Evolutionary conservation across 73 alveolate genomes (phyloP).

Genomic region (Paramecium biaurelia): DNA sequence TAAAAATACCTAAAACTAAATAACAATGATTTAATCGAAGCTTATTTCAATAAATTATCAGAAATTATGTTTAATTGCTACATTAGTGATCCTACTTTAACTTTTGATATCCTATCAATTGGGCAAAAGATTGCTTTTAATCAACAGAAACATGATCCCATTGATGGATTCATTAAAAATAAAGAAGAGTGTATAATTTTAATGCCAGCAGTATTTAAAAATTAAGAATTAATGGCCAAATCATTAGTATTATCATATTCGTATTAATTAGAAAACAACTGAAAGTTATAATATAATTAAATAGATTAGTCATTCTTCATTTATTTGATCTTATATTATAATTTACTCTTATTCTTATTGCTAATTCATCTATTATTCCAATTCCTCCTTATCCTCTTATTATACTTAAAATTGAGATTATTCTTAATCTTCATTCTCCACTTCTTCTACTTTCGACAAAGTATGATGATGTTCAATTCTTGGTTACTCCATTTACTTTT

Average conservation of each 20-base stretch:
- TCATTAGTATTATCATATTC: constrained; percentile 67
- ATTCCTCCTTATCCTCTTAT: not conserved
- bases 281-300: not conserved
- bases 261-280: constrained; percentile 23
- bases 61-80: constrained; percentile 72
- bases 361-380: not conserved
- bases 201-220: constrained; percentile 90
- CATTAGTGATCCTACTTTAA: constrained; percentile 87
- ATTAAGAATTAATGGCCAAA: constrained; percentile 70
- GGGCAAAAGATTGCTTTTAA: constrained; percentile 92
- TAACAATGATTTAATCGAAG: constrained; percentile 59
- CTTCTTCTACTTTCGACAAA: constrained; percentile 33
- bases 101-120: constrained; percentile 75
- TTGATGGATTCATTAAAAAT: constrained; percentile 95
- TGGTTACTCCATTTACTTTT: not conserved
- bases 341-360: not conserved
- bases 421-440: constrained; percentile 24
- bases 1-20: constrained; percentile 65
- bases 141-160: constrained; percentile 86
- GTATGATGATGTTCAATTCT: not conserved
- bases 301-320: not conserved
- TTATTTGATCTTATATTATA: not conserved
- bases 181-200: constrained; percentile 87
- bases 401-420: not conserved
- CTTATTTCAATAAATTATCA: constrained; percentile 73